These are phyloP conservation scores for Apiospora malaysiana DNA, from an alignment of 2,329 filamentous ascomycete genomes.

Conservation along the genomic window DNA sequence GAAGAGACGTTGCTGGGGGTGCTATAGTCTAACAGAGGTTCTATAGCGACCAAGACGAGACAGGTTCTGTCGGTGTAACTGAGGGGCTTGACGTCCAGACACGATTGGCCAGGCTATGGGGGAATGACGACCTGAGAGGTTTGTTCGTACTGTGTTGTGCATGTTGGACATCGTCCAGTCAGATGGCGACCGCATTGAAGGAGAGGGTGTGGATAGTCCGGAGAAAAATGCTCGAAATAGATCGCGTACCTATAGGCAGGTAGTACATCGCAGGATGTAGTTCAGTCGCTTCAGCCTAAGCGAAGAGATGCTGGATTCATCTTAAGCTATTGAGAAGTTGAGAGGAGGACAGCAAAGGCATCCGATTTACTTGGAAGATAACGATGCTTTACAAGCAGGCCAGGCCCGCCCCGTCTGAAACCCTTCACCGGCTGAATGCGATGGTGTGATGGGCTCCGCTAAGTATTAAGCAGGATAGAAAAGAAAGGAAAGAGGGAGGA, in stretches of 20 bases:
- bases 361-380: background rate
- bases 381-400: background rate
- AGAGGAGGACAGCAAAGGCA: no score
- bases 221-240: background rate
- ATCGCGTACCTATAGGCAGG: background rate
- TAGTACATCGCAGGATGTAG: background rate
- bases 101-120: background rate
- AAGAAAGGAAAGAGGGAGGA: background rate
- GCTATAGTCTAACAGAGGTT: background rate
- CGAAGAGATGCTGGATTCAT: background rate
- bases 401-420: slow-evolving; percentile 8
- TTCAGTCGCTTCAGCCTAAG: background rate
- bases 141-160: background rate
- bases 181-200: background rate
- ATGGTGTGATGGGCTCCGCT: slow-evolving; percentile 16
- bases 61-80: slow-evolving; percentile 1
- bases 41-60: background rate
- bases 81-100: background rate
- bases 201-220: background rate
- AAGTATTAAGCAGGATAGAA: background rate
- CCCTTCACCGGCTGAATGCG: slow-evolving; percentile 8
- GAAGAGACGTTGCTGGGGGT: background rate
- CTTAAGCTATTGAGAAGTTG: background rate
- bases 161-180: background rate
- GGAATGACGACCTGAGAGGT: background rate